Base-by-base conservation (phyloP, 2,329 filamentous ascomycete species). In the Leptodontidium sp. region DNA sequence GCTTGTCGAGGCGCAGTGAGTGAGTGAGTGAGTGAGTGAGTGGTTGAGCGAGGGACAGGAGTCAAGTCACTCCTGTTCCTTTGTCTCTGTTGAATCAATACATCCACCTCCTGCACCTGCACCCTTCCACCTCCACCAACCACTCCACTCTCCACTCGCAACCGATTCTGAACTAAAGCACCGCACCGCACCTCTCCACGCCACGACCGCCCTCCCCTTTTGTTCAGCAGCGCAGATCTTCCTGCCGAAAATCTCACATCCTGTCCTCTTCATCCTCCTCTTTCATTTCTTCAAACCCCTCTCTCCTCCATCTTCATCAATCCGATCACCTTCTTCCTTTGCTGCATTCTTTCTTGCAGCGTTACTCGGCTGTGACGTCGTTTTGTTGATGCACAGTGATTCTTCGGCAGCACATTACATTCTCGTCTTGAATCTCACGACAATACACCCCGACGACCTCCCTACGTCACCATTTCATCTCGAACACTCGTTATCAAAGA, bases 301-400 rank as follows among this genome's bases (percentile, higher is more conserved):
- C 35, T 59, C 21, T 59, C 21, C 32, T 65, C 40, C 50, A 57
- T 65, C 35, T 58, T 35, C 32, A 59, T 43, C 57, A 17, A 26
- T 50, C 35, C 15, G 35, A 58, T 49, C 52, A 15, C 32, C 38
- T 49, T 29, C 26, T 45, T 4, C 52, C 50, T 21, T 21, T 49
- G 24, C 29, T 47, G 35, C 40, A 62, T 49, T 15, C 63, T 58
- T 49, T 49, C 43, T 58, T 35, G 50, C 63, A 65, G 63, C 52
- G 63, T 57, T 35, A 38, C 8, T 32, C 15, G 7, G 24, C 26
- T 15, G 50, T 65, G 63, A 65, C 63, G 63, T 65, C 63, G 63
- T 58, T 65, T 65, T 65, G 35, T 58, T 57, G 52, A 65, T 43
- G 35, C 32, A 49, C 45, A 32, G 43, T 29, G 26, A 50, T 29